Conservation (phyloP, 2,329 filamentous ascomycete species). For the Magnaporthiopsis poae region DNA sequence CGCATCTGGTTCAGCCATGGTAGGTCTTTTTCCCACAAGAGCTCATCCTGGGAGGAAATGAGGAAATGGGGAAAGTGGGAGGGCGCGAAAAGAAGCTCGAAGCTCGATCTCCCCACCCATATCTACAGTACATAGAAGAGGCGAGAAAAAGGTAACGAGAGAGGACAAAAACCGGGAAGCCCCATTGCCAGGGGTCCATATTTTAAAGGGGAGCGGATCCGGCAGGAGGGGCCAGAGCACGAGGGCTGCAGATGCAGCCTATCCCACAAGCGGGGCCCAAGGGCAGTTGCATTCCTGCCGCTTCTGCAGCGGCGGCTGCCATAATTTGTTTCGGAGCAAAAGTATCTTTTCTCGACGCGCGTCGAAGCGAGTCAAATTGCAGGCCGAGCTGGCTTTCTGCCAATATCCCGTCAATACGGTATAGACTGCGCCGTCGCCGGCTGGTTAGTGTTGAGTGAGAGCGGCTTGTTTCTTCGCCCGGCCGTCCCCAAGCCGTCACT, state of each 20-base stretch:
- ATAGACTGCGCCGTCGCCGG: neutral
- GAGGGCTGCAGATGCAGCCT: neutral
- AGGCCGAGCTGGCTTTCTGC: neutral
- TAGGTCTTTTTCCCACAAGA: neutral
- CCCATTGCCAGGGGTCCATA: too few relatives aligned
- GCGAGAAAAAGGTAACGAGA: neutral
- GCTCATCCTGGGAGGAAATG: too few relatives aligned
- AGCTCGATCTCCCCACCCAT: neutral
- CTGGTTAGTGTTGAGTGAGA: neutral
- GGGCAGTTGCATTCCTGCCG: neutral
- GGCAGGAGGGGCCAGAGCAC: neutral
- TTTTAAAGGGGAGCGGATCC: neutral
- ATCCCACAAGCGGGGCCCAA: neutral
- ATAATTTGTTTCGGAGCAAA: neutral
- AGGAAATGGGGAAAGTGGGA: too few relatives aligned
- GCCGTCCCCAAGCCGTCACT: too few relatives aligned
- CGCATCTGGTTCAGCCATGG: neutral
- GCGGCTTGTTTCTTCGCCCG: neutral
- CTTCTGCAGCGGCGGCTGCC: neutral
- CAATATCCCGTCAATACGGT: too few relatives aligned
- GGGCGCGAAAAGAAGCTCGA: neutral
- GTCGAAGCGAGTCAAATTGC: neutral
- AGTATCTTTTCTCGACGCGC: neutral
- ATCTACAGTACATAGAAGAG: neutral
- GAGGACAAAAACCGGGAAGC: neutral